Base-by-base conservation (phyloP, 2,329 filamentous ascomycete genomes). In the Ophiostoma sp. region DNA sequence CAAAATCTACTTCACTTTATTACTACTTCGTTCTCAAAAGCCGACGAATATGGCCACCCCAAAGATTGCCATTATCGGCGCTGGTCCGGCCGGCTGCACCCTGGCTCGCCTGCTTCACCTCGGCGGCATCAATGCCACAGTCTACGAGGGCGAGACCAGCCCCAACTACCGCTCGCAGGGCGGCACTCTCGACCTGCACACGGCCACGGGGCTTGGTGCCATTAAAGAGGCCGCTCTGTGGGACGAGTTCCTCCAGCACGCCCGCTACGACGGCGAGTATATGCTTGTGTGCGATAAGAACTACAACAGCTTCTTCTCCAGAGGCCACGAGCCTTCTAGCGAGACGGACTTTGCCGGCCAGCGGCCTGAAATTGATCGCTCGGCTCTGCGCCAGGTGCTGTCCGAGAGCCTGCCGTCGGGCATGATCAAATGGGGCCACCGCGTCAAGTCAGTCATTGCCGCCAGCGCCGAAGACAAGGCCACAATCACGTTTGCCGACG, bases 181-280 rank as follows among this genome's bases (percentile, higher is more conserved):
- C 41, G 85, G 85, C 10, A 83, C 52, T 15, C 80, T 88, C 2
- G 85, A 87, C 73, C 76, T 88, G 10, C 85, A 88, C 72, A 81
- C 80, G 0, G 73, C 77, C 3, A 83, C 82, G 0, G 85, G 86
- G 11, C 0, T 81, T 87, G 41, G 79, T 4, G 85, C 85, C 0
- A 75, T 88, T 67, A 81, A 80, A 68, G 81, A 83, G 70, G 83
- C 84, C 4, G 81, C 80, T 0, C 76, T 87, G 6, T 84, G 52
- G 79, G 80, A 83, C 0, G 78, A 82, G 41, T 88, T 87, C 75
- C 73, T 79, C n/a, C 78, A 81, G 72, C 72, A 82, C 68, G 83
- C 83, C 1, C 82, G 85, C 54, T 84, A 57, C 62, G 84, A 87
- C 72, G 81, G 82, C 70, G 84, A 87, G 69, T 81, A 81, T 39